phyloP scores from a whole-genome alignment of 352 stramenopile genomes.

The Peronospora farinosa region DNA sequence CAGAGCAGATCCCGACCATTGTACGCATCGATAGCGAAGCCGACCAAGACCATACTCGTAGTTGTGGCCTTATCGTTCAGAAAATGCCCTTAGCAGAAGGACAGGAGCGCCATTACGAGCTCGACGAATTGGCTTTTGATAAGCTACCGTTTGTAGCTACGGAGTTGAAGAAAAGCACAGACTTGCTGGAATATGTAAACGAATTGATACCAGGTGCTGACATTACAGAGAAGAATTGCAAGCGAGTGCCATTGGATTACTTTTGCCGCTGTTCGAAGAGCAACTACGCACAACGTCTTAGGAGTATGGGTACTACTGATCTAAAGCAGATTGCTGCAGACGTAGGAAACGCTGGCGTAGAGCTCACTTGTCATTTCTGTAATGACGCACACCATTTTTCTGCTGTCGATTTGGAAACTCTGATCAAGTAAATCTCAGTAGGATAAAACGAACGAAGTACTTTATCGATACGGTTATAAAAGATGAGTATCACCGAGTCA shows the following conservation, averaged over 20 bases:
- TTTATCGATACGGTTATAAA: slow-evolving; percentile 29
- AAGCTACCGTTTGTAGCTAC: slow-evolving; percentile 39
- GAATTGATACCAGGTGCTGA: slow-evolving; percentile 64
- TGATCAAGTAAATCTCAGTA: slow-evolving; percentile 24
- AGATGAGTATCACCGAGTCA: slow-evolving; percentile 18
- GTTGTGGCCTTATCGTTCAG: slow-evolving; percentile 75
- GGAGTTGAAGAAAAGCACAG: slow-evolving; percentile 43
- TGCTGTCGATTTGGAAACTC: slow-evolving; percentile 34
- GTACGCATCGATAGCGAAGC: slow-evolving; percentile 64
- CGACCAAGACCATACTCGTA: slow-evolving; percentile 41
- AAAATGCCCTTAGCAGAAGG: slow-evolving; percentile 60
- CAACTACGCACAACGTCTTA: slow-evolving; percentile 46
- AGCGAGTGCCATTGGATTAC: slow-evolving; percentile 67
- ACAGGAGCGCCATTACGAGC: slow-evolving; percentile 52
- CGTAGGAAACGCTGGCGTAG: slow-evolving; percentile 46
- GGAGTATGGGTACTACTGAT: slow-evolving; percentile 43
- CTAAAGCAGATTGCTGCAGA: slow-evolving; percentile 46
- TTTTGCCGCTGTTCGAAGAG: slow-evolving; percentile 81
- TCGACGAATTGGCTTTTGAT: slow-evolving; percentile 62
- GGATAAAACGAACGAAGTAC: slow-evolving; percentile 12
- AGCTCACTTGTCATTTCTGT: slow-evolving; percentile 82
- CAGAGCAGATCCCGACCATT: slow-evolving; percentile 80
- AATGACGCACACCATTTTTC: slow-evolving; percentile 75
- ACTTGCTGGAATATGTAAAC: slow-evolving; percentile 70
- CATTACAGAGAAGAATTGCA: slow-evolving; percentile 49